phyloP scores from a whole-genome alignment of 441 rosid genomes.

The Erysimum pusillum region DNA sequence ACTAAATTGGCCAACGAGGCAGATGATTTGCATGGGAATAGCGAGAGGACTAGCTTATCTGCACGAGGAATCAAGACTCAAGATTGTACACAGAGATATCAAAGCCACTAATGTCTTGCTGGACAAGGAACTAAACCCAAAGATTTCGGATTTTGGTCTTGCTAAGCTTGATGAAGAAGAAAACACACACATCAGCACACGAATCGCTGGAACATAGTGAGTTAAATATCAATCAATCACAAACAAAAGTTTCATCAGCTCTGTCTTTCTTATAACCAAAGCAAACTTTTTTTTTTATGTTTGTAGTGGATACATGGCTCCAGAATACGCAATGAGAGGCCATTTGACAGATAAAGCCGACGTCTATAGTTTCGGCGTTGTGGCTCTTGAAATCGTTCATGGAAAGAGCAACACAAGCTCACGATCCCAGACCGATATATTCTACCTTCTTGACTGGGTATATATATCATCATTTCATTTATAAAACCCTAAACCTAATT shows the following conservation, averaged over 20 bases:
- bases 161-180: slow-evolving; percentile 90
- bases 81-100: slow-evolving; percentile 86
- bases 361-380: slow-evolving; percentile 84
- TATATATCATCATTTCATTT: slow-evolving; percentile 27
- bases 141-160: slow-evolving; percentile 85
- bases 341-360: slow-evolving; percentile 84
- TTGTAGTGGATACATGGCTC: slow-evolving; percentile 88
- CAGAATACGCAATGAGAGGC: slow-evolving; percentile 89
- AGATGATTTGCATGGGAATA: slow-evolving; percentile 67
- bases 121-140: slow-evolving; percentile 72
- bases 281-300: not conserved
- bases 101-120: slow-evolving; percentile 85
- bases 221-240: slow-evolving; percentile 51
- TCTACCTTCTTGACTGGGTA: slow-evolving; percentile 78
- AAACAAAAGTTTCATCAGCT: not conserved
- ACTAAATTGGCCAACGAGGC: slow-evolving; percentile 75
- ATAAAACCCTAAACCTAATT: not conserved
- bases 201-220: slow-evolving; percentile 85
- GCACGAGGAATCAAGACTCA: slow-evolving; percentile 84
- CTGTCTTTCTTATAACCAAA: slow-evolving; percentile 5
- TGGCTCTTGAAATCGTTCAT: slow-evolving; percentile 69
- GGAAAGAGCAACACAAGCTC: slow-evolving; percentile 78
- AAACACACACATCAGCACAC: slow-evolving; percentile 83
- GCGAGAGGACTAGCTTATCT: slow-evolving; percentile 81
- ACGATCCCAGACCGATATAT: slow-evolving; percentile 60